Evolutionary conservation across 2,329 filamentous ascomycete genomes (phyloP).

Genomic region (Aspergillus thermomutatus): DNA sequence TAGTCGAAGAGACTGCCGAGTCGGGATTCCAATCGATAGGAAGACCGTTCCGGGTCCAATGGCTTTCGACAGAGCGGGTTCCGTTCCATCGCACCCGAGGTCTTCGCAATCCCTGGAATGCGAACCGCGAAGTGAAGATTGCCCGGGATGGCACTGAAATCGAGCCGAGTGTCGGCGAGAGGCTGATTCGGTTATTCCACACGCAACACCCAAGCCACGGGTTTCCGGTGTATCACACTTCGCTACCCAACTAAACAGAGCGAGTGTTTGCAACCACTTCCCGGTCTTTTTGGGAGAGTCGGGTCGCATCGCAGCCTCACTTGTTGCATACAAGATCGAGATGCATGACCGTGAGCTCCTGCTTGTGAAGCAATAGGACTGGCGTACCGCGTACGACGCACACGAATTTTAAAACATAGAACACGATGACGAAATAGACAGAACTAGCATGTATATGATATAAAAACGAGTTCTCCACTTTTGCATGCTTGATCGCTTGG

Average conservation of each 20-base stretch:
- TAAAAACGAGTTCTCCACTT: constrained; percentile 1
- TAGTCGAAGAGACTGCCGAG: constrained; percentile 40
- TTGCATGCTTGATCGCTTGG: neutral
- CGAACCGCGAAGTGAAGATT: constrained; percentile 93
- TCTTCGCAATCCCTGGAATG: constrained; percentile 89
- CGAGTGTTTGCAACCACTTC: neutral
- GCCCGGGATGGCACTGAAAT: constrained; percentile 91
- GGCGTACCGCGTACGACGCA: neutral
- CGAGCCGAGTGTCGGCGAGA: constrained; percentile 75
- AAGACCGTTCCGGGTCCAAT: constrained; percentile 86
- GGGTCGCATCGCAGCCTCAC: neutral
- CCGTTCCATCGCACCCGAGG: constrained; percentile 88
- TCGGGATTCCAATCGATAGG: constrained; percentile 68
- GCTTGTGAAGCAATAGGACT: neutral
- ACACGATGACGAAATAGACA: neutral
- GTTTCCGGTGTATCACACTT: neutral
- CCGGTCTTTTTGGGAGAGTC: neutral
- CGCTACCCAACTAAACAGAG: neutral
- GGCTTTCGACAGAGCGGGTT: constrained; percentile 77
- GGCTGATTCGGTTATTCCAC: constrained; percentile 76
- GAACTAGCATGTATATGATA: neutral
- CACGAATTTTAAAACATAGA: neutral
- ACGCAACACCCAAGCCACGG: constrained; percentile 28
- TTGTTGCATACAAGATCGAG: neutral
- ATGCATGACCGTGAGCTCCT: neutral